Conservation (phyloP, 495 filamentous ascomycete genomes). For the Aspergillus diversus region DNA sequence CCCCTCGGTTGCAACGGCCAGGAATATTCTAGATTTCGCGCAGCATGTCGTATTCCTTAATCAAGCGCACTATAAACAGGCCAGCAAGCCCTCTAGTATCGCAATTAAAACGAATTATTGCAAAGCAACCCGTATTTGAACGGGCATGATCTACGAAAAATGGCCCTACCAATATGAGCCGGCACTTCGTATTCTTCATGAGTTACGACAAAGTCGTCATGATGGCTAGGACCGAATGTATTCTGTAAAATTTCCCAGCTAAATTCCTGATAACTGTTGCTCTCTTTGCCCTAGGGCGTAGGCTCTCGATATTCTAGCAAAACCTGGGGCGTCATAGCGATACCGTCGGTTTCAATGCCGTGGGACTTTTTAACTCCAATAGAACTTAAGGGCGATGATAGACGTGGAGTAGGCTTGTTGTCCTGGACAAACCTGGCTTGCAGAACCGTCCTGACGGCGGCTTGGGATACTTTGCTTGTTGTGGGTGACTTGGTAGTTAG, state of each 20-base stretch:
- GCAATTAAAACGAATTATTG: background rate
- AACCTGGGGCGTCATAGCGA: too few species aligned
- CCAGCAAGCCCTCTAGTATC: background rate
- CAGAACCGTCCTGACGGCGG: too few species aligned
- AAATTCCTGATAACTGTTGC: background rate
- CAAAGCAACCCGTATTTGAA: background rate
- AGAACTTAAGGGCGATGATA: too few species aligned
- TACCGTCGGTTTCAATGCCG: too few species aligned
- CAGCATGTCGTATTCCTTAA: background rate
- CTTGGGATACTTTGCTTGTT: too few species aligned
- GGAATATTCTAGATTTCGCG: background rate
- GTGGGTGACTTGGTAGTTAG: too few species aligned
- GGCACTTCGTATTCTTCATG: background rate
- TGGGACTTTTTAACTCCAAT: too few species aligned
- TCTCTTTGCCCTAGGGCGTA: too few species aligned
- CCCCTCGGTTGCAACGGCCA: background rate
- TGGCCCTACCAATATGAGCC: slow-evolving; percentile 1
- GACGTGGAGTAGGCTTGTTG: too few species aligned
- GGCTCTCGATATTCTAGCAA: too few species aligned
- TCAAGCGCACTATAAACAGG: background rate
- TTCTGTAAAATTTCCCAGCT: background rate
- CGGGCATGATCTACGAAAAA: too few species aligned
- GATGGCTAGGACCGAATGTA: background rate
- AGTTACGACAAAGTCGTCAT: background rate
- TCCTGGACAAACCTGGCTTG: too few species aligned